These are phyloP conservation scores for Leucogyrophana mollusca DNA, from an alignment of 768 basidiomycete genomes.

Conservation along the genomic window DNA sequence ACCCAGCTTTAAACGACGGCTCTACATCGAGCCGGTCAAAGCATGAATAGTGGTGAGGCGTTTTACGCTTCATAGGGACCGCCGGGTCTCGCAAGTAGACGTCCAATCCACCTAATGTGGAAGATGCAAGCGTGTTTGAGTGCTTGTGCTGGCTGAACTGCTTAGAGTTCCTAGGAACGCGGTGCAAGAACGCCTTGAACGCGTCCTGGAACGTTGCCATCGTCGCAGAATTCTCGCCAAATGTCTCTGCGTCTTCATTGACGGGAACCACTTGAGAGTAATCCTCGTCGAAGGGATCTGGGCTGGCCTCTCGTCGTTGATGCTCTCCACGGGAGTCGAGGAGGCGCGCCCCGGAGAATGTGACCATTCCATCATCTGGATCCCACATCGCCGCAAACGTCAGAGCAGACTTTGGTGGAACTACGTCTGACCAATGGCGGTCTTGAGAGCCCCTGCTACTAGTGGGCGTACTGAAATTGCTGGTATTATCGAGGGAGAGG, in stretches of 20 bases:
- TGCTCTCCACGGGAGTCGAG: conserved; percentile 23
- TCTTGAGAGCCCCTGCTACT: conserved; percentile 9
- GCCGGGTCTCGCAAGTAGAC: conserved; percentile 24
- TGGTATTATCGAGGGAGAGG: conserved; percentile 20
- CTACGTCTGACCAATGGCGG: conserved; percentile 54
- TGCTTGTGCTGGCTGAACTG: conserved; percentile 8
- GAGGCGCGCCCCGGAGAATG: conserved; percentile 52
- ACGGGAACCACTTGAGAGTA: conserved; percentile 10
- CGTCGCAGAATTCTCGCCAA: conserved; percentile 21
- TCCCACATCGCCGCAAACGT: conserved; percentile 64
- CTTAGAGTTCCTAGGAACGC: conserved; percentile 18
- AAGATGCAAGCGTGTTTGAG: conserved; percentile 25
- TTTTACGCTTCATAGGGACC: conserved; percentile 11
- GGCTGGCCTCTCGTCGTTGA: conserved; percentile 11
- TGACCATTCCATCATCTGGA: conserved; percentile 53
- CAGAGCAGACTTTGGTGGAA: conserved; percentile 54
- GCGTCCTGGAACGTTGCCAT: conserved; percentile 26
- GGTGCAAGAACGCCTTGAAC: conserved; percentile 25
- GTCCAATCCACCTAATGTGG: conserved; percentile 29
- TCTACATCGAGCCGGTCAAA: conserved; percentile 20
- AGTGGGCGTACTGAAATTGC: conserved; percentile 5
- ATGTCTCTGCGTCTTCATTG: conserved; percentile 14
- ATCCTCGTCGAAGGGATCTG: conserved; percentile 17
- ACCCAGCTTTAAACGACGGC: conserved; percentile 12
- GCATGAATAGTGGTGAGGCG: conserved; percentile 18